Evolutionary conservation across 139 green algal genomes (phyloP).

Genomic region (Chlorella ohadii): DNA sequence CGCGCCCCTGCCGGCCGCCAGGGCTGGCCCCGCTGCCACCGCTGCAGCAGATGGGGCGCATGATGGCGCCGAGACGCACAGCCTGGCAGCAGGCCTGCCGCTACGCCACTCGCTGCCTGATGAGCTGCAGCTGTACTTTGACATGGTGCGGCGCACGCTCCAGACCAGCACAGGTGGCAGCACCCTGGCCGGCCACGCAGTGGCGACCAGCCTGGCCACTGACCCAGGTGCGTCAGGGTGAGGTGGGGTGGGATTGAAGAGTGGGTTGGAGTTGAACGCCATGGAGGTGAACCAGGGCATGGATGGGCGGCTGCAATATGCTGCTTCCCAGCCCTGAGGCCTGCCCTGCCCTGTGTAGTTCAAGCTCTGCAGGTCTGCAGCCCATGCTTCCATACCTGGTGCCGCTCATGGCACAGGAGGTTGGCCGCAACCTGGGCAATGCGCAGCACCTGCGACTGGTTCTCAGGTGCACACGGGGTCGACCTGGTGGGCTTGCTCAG

Average conservation of each 20-base stretch:
- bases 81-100: not conserved
- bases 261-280: too few species aligned
- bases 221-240: not conserved
- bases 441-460: not conserved
- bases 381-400: constrained; percentile 21
- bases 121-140: constrained; percentile 22
- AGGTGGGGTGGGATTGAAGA: too few species aligned
- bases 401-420: constrained; percentile 1
- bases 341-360: too few species aligned
- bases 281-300: too few species aligned
- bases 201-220: constrained; percentile 15
- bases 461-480: too few species aligned
- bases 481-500: too few species aligned
- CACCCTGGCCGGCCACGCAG: not conserved
- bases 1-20: too few species aligned
- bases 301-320: too few species aligned
- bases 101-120: constrained; percentile 8
- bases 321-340: too few species aligned
- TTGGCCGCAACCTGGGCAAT: not conserved
- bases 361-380: not conserved
- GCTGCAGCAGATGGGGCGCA: not conserved
- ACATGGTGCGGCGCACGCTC: not conserved
- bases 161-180: not conserved
- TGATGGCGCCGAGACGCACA: not conserved
- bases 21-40: too few species aligned